Evolutionary conservation across 2,329 filamentous ascomycete genomes (phyloP).

Genomic region (Amesomyces nigricolor): DNA sequence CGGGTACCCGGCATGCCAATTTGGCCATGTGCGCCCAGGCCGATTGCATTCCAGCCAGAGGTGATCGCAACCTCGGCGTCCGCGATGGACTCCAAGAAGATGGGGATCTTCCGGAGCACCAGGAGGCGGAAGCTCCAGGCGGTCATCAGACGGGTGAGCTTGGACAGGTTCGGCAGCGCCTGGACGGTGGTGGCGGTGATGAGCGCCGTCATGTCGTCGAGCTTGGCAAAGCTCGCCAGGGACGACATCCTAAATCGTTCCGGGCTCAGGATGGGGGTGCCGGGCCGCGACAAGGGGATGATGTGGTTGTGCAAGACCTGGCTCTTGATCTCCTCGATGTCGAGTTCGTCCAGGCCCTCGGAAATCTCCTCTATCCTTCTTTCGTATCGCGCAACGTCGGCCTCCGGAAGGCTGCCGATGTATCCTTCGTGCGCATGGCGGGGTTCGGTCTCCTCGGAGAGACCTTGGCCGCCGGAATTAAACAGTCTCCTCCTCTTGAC

Average conservation of each 20-base stretch:
- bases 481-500: constrained; percentile 38
- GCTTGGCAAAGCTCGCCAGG: constrained; percentile 54
- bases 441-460: background rate
- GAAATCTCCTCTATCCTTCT: constrained; percentile 68
- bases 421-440: constrained; percentile 37
- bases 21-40: constrained; percentile 11
- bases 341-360: constrained; percentile 60
- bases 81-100: constrained; percentile 59
- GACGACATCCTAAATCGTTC: constrained; percentile 37
- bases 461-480: constrained; percentile 22
- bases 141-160: constrained; percentile 65
- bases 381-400: constrained; percentile 64
- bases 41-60: constrained; percentile 60
- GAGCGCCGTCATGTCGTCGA: constrained; percentile 87
- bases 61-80: constrained; percentile 60
- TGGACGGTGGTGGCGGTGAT: constrained; percentile 90
- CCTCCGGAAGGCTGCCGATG: constrained; percentile 64
- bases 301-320: constrained; percentile 80
- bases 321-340: constrained; percentile 82
- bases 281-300: constrained; percentile 51
- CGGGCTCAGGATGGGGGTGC: constrained; percentile 43
- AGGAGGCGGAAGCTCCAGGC: constrained; percentile 72
- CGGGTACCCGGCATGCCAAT: constrained; percentile 19
- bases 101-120: constrained; percentile 68
- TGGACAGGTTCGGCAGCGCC: constrained; percentile 73